phyloP scores from a whole-genome alignment of 1,284 basidiomycete species.

The Cryptococcus wingfieldii region DNA sequence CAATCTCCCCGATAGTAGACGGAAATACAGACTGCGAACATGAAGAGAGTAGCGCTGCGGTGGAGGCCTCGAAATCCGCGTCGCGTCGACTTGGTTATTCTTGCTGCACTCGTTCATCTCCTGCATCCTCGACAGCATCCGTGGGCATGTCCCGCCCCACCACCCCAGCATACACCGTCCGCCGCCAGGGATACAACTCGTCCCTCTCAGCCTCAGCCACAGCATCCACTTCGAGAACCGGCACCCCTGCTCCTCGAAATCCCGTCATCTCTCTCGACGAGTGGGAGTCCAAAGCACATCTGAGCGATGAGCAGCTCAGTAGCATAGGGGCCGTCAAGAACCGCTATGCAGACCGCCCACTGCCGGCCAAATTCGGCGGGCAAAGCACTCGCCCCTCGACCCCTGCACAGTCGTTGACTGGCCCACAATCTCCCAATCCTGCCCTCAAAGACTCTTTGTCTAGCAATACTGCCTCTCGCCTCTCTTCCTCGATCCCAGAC shows the following conservation, averaged over 20 bases:
- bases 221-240: constrained; percentile 11
- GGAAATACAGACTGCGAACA: too few species aligned
- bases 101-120: too few species aligned
- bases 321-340: constrained; percentile 64
- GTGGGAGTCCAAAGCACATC: constrained; percentile 77
- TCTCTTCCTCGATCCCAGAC: constrained; percentile 23
- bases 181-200: constrained; percentile 10
- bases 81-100: neutral
- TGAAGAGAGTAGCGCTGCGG: neutral
- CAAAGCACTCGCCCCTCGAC: constrained; percentile 21
- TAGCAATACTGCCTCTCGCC: constrained; percentile 18
- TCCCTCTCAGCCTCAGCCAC: constrained; percentile 4
- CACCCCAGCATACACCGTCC: constrained; percentile 17
- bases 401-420: constrained; percentile 37
- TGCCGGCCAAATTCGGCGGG: constrained; percentile 65
- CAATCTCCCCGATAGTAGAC: too few species aligned
- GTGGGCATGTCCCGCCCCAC: constrained; percentile 23
- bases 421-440: constrained; percentile 4
- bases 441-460: neutral
- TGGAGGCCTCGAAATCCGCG: neutral
- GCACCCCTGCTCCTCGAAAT: constrained; percentile 18
- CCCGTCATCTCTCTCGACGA: constrained; percentile 61
- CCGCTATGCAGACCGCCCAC: constrained; percentile 58
- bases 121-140: neutral
- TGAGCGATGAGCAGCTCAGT: constrained; percentile 64